A percentile compares a stretch with the other conserved stretches of the same genome.
These are phyloP conservation scores for Aspergillus biplanus DNA, from an alignment of 495 filamentous ascomycete genomes.

Conservation along the genomic window DNA sequence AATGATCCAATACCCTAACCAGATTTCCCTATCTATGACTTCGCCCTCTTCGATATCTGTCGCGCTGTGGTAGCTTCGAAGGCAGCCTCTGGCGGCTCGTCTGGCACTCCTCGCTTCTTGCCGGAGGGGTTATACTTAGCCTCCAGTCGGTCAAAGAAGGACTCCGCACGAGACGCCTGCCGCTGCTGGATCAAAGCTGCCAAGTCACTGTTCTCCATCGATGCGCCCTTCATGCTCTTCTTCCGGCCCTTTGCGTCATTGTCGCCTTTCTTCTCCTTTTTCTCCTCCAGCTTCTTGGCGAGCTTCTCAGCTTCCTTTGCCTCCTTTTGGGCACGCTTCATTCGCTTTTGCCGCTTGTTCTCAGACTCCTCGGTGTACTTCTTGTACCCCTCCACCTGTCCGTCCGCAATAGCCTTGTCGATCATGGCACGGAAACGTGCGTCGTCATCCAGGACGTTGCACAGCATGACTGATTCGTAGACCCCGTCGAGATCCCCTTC, in stretches of 20 bases:
- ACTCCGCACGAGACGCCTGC: conserved; percentile 50
- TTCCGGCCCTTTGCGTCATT: conserved; percentile 32
- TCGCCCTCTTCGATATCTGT: conserved; percentile 41
- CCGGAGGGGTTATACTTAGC: conserved; percentile 65
- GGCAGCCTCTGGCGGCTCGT: conserved; percentile 36
- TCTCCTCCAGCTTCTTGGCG: conserved; percentile 70
- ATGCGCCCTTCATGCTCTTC: conserved; percentile 30
- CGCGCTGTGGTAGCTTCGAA: conserved; percentile 34
- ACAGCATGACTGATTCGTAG: conserved; percentile 84
- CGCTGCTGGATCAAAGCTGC: conserved; percentile 62
- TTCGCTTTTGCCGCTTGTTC: conserved; percentile 62
- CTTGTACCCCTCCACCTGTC: conserved; percentile 64
- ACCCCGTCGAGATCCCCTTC: conserved; percentile 75
- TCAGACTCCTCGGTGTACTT: conserved; percentile 73
- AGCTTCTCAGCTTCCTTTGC: conserved; percentile 71
- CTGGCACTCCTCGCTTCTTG: conserved; percentile 34
- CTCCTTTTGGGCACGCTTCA: conserved; percentile 67
- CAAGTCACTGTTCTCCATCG: conserved; percentile 48
- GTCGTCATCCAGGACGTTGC: conserved; percentile 82
- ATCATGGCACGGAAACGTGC: conserved; percentile 80
- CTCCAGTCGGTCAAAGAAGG: conserved; percentile 69
- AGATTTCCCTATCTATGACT: conserved; percentile 20
- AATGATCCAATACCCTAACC: conserved; percentile 14
- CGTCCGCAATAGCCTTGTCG: conserved; percentile 73
- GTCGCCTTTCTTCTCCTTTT: conserved; percentile 45